phyloP scores from a whole-genome alignment of 176 grass and related monocot genomes.

The sorghum (Sorghum bicolor) region DNA sequence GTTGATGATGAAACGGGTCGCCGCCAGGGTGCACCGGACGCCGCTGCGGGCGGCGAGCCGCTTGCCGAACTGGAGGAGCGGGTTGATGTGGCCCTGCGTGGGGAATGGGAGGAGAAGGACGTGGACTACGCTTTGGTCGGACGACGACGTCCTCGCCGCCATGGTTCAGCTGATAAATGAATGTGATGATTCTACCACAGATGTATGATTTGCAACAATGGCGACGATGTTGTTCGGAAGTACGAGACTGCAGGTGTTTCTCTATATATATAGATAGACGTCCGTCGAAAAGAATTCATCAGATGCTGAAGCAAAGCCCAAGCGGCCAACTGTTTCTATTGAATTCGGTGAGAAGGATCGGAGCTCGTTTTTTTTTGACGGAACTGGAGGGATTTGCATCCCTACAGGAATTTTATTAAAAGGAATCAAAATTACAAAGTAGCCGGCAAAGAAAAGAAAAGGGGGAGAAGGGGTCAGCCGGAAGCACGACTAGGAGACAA shows the following conservation, averaged over 20 bases:
- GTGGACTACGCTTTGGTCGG: conserved; percentile 16
- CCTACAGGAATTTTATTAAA: too few species aligned
- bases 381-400: too few species aligned
- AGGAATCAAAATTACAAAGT: too few species aligned
- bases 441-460: too few species aligned
- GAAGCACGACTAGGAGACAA: too few species aligned
- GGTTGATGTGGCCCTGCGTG: conserved; percentile 26
- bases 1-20: conserved; percentile 38
- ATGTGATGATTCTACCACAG: background rate
- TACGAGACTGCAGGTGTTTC: too few species aligned
- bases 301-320: conserved; percentile 15
- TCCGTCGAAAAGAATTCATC: background rate
- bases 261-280: background rate
- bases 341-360: background rate
- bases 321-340: background rate
- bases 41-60: background rate
- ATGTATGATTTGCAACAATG: background rate
- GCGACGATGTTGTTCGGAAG: background rate
- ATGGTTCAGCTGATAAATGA: background rate
- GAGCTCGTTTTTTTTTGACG: too few species aligned
- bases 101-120: conserved; percentile 30
- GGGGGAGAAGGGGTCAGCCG: too few species aligned
- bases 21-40: conserved; percentile 33
- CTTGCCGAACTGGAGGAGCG: conserved; percentile 30
- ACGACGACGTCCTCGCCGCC: background rate